phyloP scores from a whole-genome alignment of 495 filamentous ascomycete genomes.

The Xylaria acuta region DNA sequence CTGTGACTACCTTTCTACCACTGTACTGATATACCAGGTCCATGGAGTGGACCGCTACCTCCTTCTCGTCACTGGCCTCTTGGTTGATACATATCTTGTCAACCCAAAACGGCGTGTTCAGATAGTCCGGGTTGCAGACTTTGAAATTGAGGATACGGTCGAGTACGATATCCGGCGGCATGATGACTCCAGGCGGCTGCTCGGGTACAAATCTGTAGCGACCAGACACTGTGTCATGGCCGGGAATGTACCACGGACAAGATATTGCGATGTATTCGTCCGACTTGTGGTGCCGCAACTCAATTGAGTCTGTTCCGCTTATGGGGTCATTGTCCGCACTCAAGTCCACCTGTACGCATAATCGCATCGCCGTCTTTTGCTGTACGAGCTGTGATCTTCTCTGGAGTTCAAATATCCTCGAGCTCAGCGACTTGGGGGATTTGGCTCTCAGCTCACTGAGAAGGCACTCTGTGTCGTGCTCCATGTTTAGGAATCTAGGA shows the following conservation, averaged over 20 bases:
- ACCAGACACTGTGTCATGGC: constrained; percentile 4
- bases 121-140: background rate
- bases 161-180: background rate
- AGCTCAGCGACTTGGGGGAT: background rate
- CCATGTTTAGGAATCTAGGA: background rate
- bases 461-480: background rate
- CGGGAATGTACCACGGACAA: constrained; percentile 12
- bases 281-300: background rate
- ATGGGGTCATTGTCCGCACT: background rate
- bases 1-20: constrained; percentile 7
- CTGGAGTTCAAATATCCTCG: constrained; percentile 9
- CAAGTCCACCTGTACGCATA: constrained; percentile 1
- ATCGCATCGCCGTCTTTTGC: constrained; percentile 9
- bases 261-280: constrained; percentile 7
- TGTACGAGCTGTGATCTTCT: background rate
- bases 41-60: constrained; percentile 6
- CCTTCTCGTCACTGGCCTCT: background rate
- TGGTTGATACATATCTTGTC: constrained; percentile 9
- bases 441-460: constrained; percentile 13
- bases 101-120: constrained; percentile 5
- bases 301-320: constrained; percentile 11
- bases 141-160: constrained; percentile 10
- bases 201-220: constrained; percentile 1
- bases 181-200: constrained; percentile 3
- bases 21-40: constrained; percentile 12